phyloP scores from a whole-genome alignment of 306 rosid species.

The Vicia villosa region DNA sequence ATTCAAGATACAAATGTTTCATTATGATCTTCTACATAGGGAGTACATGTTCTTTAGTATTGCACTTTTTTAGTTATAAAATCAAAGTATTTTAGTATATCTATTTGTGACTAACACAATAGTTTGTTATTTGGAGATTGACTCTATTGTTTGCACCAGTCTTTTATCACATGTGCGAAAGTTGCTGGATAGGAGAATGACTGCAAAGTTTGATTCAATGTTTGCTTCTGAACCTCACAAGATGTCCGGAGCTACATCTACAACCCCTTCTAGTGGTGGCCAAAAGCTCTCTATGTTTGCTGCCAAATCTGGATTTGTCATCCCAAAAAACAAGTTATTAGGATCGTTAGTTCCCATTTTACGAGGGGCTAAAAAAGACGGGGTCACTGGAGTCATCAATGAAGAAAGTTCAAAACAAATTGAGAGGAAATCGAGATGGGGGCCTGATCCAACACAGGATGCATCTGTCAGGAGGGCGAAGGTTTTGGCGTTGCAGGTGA shows the following conservation, averaged over 20 bases:
- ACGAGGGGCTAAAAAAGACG: conserved; percentile 58
- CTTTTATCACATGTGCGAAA: conserved; percentile 14
- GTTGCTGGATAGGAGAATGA: conserved; percentile 47
- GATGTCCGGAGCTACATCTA: conserved; percentile 66
- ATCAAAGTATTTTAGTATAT: conserved; percentile 3
- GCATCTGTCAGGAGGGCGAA: conserved; percentile 68
- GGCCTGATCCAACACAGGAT: conserved; percentile 73
- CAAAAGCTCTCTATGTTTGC: conserved; percentile 81
- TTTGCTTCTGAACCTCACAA: conserved; percentile 54
- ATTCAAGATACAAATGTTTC: too few species aligned
- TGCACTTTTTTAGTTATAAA: too few species aligned
- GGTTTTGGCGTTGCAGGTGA: conserved; percentile 89
- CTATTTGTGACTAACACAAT: not conserved
- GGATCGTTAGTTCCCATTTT: conserved; percentile 83
- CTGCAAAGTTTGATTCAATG: too few species aligned
- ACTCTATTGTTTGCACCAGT: too few species aligned
- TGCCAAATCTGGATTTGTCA: conserved; percentile 85
- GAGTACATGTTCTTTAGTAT: too few species aligned
- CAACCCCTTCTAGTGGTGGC: conserved; percentile 45
- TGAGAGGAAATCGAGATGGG: conserved; percentile 85
- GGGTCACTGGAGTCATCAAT: conserved; percentile 48
- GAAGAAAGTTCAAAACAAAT: conserved; percentile 61
- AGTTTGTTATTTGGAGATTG: conserved; percentile 32
- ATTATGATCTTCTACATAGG: too few species aligned
- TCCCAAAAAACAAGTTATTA: conserved; percentile 87